Percentiles rank a stretch among this genome's conserved stretches.
Evolutionary conservation across 805 yeast genomes (phyloP).

Genomic region (Candida adriatica): DNA sequence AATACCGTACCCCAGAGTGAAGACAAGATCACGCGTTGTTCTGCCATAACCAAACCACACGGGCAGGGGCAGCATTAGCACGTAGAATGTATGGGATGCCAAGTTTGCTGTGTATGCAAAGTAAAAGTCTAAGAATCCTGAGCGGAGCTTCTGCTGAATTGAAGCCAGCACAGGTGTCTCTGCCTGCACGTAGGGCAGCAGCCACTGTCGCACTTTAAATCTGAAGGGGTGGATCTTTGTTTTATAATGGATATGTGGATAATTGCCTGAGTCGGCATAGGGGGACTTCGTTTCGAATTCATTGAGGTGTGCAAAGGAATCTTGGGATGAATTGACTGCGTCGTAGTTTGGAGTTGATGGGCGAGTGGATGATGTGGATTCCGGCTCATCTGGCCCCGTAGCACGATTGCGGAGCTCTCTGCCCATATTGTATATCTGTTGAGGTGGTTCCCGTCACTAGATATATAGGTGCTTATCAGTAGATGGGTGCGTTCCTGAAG

Average conservation of each 20-base stretch:
- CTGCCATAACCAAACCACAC: constrained; percentile 67
- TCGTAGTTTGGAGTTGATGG: constrained; percentile 4
- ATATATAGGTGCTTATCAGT: too few relatives aligned
- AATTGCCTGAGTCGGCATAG: constrained; percentile 66
- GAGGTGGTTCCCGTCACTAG: too few relatives aligned
- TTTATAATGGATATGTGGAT: constrained; percentile 59
- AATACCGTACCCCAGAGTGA: constrained; percentile 51
- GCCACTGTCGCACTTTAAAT: constrained; percentile 42
- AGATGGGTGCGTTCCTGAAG: too few relatives aligned
- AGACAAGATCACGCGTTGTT: constrained; percentile 63
- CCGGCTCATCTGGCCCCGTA: neutral
- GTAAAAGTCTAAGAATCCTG: constrained; percentile 53
- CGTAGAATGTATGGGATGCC: constrained; percentile 93
- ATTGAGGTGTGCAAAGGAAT: constrained; percentile 22
- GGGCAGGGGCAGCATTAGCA: constrained; percentile 78
- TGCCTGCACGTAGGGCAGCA: constrained; percentile 49
- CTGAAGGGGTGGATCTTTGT: constrained; percentile 48
- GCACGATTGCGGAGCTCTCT: constrained; percentile 1
- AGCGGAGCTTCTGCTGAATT: constrained; percentile 48
- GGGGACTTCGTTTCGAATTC: constrained; percentile 20
- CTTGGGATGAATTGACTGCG: constrained; percentile 7
- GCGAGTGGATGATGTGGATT: constrained; percentile 4
- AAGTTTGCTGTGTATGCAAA: constrained; percentile 85
- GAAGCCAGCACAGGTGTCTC: constrained; percentile 58
- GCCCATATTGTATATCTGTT: too few relatives aligned